These are phyloP conservation scores for Nelumbo lutea DNA, from an alignment of 164 flowering plant genomes.

Conservation along the genomic window DNA sequence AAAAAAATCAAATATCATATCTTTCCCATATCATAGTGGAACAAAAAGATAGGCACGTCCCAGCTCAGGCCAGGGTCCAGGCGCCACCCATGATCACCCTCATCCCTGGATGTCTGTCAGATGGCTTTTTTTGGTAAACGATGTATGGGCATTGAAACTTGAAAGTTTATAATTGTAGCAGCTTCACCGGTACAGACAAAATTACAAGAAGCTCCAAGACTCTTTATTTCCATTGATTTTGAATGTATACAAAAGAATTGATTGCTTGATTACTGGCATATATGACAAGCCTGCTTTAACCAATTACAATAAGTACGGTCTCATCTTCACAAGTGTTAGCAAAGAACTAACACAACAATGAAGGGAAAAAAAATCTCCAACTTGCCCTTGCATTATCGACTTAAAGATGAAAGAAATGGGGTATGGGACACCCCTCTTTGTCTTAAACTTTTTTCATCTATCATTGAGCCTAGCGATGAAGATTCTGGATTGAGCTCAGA, in stretches of 20 bases:
- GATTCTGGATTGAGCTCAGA: slow-evolving; percentile 53
- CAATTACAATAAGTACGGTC: not conserved
- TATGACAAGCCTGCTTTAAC: not conserved
- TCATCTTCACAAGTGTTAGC: slow-evolving; percentile 15
- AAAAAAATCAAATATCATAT: too few species aligned
- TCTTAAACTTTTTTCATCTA: slow-evolving; percentile 34
- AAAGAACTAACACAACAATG: slow-evolving; percentile 16
- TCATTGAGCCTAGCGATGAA: slow-evolving; percentile 39
- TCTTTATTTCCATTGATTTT: too few species aligned
- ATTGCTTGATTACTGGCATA: not conserved
- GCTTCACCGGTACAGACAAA: too few species aligned
- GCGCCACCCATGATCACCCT: too few species aligned
- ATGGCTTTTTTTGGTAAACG: too few species aligned
- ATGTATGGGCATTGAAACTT: not conserved
- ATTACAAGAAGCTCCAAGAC: too few species aligned
- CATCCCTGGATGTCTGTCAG: too few species aligned
- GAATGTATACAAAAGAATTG: not conserved
- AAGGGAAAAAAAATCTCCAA: not conserved
- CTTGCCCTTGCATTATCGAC: slow-evolving; percentile 27
- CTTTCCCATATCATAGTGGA: too few species aligned
- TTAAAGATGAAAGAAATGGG: slow-evolving; percentile 49
- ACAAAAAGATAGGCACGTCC: too few species aligned
- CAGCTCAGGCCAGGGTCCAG: too few species aligned
- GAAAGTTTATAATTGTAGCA: not conserved
- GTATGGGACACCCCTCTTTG: slow-evolving; percentile 31